A percentile compares a stretch with the other conserved stretches of the same genome.
Evolutionary conservation across 306 rosid species (phyloP).

Genomic region (Adenanthera pavonina): DNA sequence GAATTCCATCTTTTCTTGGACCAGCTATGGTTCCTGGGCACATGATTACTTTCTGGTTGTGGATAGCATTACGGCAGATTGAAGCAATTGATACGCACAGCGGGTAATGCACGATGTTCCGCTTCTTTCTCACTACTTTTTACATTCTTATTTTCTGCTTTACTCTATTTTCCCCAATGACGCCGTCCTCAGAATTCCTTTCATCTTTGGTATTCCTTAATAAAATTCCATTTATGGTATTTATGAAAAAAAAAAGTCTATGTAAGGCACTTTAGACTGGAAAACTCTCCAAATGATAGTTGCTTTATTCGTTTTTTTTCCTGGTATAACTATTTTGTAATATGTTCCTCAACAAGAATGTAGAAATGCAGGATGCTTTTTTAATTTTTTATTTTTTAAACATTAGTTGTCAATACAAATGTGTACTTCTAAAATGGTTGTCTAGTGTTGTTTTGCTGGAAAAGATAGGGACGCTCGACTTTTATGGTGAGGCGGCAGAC

Average conservation of each 20-base stretch:
- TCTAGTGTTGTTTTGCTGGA: background rate
- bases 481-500: background rate
- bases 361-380: background rate
- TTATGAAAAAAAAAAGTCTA: background rate
- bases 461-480: background rate
- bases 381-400: background rate
- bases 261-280: conserved; percentile 45
- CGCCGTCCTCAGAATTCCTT: conserved; percentile 43
- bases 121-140: background rate
- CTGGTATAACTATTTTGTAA: no score
- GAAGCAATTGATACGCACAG: conserved; percentile 90
- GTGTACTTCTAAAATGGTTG: background rate
- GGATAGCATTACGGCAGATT: conserved; percentile 78
- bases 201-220: conserved; percentile 34
- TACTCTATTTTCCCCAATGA: conserved; percentile 40
- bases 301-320: background rate
- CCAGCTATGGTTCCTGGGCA: conserved; percentile 89
- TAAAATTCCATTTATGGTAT: conserved; percentile 35
- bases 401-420: background rate
- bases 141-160: conserved; percentile 26
- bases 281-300: conserved; percentile 46
- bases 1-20: conserved; percentile 80
- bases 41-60: conserved; percentile 79
- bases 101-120: conserved; percentile 61
- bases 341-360: background rate